Percentiles rank a stretch among this genome's conserved stretches.
phyloP scores from a whole-genome alignment of 306 rosid genomes.

The Hylodesmum podocarpum region DNA sequence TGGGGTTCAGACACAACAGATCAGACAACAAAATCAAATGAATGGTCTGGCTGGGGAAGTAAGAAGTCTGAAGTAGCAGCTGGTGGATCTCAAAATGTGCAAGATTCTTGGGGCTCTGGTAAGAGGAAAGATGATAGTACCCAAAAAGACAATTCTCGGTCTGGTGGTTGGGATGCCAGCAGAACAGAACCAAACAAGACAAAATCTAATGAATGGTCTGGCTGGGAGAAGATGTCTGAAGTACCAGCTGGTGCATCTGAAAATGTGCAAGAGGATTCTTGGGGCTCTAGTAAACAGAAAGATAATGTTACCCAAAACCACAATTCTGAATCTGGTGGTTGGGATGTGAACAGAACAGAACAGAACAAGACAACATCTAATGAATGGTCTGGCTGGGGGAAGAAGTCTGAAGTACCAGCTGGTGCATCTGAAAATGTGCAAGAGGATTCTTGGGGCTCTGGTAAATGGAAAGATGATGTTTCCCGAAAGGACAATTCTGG shows the following conservation, averaged over 20 bases:
- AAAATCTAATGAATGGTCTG: conserved; percentile 9
- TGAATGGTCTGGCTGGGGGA: conserved; percentile 18
- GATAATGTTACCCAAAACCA: conserved; percentile 15
- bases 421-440: conserved; percentile 7
- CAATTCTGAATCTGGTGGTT: conserved; percentile 27
- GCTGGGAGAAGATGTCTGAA: conserved; percentile 24
- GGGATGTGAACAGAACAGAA: conserved; percentile 20
- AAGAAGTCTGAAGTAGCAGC: background rate
- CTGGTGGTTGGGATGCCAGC: conserved; percentile 34
- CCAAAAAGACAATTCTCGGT: conserved; percentile 6
- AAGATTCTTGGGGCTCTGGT: background rate
- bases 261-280: background rate
- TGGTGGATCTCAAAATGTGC: background rate
- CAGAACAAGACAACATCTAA: background rate
- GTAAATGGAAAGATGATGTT: background rate
- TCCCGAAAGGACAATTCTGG: conserved; percentile 2
- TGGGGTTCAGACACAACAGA: conserved; percentile 25
- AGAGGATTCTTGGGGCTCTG: conserved; percentile 20
- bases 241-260: conserved; percentile 9
- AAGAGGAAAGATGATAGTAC: background rate
- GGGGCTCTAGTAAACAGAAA: background rate
- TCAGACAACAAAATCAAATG: background rate
- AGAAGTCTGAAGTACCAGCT: conserved; percentile 26
- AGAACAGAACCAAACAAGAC: background rate
- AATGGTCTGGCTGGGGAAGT: background rate